Evolutionary conservation across 2,329 filamentous ascomycete genomes (phyloP).

Genomic region (Cucurbitaria berberidis): DNA sequence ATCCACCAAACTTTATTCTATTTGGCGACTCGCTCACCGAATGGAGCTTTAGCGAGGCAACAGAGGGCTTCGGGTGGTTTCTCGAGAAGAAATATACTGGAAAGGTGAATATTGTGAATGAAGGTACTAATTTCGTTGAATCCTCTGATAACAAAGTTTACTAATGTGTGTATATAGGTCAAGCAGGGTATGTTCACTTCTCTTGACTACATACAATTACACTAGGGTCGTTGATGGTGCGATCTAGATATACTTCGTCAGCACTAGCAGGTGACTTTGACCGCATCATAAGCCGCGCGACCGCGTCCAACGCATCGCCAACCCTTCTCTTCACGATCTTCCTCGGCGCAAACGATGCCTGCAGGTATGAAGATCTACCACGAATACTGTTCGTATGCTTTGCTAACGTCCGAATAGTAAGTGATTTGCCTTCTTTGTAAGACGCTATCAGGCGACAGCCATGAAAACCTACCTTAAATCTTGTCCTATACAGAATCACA

Average conservation of each 20-base stretch:
- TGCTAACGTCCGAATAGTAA: no score
- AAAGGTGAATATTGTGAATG: slow-evolving; percentile 35
- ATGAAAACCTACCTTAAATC: no score
- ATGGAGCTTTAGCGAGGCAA: slow-evolving; percentile 38
- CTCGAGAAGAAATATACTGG: slow-evolving; percentile 33
- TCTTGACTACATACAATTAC: background rate
- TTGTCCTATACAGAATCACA: no score
- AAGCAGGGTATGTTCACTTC: slow-evolving; percentile 25
- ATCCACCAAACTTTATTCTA: slow-evolving; percentile 36
- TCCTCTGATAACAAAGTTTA: background rate
- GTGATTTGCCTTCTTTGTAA: no score
- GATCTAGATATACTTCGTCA: slow-evolving; percentile 37
- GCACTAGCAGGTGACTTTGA: slow-evolving; percentile 30
- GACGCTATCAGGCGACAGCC: no score
- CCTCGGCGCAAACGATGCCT: slow-evolving; percentile 50
- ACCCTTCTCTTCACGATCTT: slow-evolving; percentile 51
- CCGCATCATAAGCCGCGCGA: slow-evolving; percentile 29
- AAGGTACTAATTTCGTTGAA: slow-evolving; percentile 29
- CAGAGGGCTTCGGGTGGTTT: slow-evolving; percentile 38
- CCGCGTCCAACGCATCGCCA: slow-evolving; percentile 19
- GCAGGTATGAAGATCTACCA: no score
- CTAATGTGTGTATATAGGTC: slow-evolving; percentile 15
- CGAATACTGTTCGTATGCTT: no score
- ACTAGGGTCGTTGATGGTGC: background rate
- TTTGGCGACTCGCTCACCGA: slow-evolving; percentile 46